Evolutionary conservation across 2,329 filamentous ascomycete genomes (phyloP), one percentile per base, ranked within the genome.

Genomic region (Fusarium buxicola): DNA sequence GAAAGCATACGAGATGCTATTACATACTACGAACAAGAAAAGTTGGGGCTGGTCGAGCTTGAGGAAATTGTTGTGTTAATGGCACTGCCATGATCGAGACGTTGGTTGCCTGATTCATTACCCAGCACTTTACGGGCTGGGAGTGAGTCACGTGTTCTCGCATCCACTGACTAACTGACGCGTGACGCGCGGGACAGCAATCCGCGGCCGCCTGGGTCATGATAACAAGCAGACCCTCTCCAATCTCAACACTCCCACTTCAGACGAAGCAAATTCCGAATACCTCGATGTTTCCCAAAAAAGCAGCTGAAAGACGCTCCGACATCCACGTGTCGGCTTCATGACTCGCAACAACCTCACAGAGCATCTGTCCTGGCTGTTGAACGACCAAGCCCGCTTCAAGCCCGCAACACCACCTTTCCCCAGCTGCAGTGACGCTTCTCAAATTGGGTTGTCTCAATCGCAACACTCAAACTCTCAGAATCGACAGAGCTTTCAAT

Each of bases 301-400:
- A 55, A 58, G 52, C 27, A 63, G 46, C 55, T 64, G 59, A 69
- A 58, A 59, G 41, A 65, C 57, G 47, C 56, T 63, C 62, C 65
- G 68, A 63, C 56, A 64, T 41, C 48, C 47, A 31, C 32, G 50
- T 58, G 68, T 75, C 75, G 79, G 72, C 78, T 83, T 82, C 78
- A 87, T 87, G 85, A 87, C 85, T 78, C 83, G 82, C 73, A 86
- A 87, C 76, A 87, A 87, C 71, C 80, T 87, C 58, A 73, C 76
- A 68, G 80, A 84, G 71, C 83, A 87, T 73, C 76, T 87, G 68
- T 77, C 82, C 68, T 87, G 85, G 85, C 78, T 87, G 70, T 72
- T 86, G 69, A 78, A 78, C 68, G 82, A 84, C 73, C 74, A 77
- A 68, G 71, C 75, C 54, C 72, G 76, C 68, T 74, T 74, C 65